Evolutionary conservation across 139 green algal species (phyloP).

Genomic region (Coelastrella sp.): DNA sequence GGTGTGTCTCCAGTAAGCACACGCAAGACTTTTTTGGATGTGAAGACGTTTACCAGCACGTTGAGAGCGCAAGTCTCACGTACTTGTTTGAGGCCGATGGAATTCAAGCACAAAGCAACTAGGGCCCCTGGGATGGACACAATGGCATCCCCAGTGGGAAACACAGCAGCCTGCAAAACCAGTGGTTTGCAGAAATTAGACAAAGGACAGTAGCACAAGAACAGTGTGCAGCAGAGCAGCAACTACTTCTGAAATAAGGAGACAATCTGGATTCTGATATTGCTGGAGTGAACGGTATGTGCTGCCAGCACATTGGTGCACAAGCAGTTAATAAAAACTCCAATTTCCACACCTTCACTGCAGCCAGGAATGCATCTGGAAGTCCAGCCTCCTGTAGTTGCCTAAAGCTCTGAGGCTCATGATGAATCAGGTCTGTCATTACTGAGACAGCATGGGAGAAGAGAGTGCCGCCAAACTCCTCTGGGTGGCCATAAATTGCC

Average conservation of each 20-base stretch:
- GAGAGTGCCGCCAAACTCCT: conserved; percentile 89
- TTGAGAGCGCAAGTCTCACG: conserved; percentile 66
- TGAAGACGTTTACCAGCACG: conserved; percentile 85
- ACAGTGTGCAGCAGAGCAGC: neutral
- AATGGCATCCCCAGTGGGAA: conserved; percentile 82
- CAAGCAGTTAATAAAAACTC: too few species aligned
- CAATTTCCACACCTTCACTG: conserved; percentile 62
- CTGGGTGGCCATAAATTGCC: conserved; percentile 75
- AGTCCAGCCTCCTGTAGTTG: conserved; percentile 82
- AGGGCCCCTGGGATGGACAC: conserved; percentile 82
- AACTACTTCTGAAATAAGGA: too few species aligned
- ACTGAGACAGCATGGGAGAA: conserved; percentile 91
- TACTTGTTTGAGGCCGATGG: conserved; percentile 78
- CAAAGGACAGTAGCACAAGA: neutral
- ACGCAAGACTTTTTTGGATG: conserved; percentile 57
- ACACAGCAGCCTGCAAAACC: conserved; percentile 10
- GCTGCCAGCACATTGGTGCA: too few species aligned
- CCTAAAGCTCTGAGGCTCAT: conserved; percentile 91
- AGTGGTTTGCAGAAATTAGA: neutral
- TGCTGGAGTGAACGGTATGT: too few species aligned
- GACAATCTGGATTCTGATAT: too few species aligned
- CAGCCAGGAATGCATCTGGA: conserved; percentile 82
- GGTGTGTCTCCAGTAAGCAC: conserved; percentile 81
- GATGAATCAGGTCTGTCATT: conserved; percentile 92
- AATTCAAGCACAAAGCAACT: conserved; percentile 92